Percentiles rank a stretch among this genome's conserved stretches.
These are phyloP conservation scores for Berkeleyomyces basicola DNA, from an alignment of 2,329 filamentous ascomycete genomes.

Conservation along the genomic window DNA sequence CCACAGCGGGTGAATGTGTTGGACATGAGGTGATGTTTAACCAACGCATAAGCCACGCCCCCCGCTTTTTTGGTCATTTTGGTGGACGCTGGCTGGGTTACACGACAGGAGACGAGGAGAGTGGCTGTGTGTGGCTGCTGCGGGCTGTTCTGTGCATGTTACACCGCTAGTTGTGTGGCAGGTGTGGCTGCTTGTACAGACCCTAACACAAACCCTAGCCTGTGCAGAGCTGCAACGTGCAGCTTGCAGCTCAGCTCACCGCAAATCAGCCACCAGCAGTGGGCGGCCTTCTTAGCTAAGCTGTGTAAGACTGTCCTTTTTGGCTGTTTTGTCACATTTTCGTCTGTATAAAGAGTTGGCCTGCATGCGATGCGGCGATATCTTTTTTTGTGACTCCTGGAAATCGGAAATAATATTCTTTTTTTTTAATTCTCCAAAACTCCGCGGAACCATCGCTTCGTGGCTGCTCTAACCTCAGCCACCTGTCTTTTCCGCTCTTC, in stretches of 20 bases:
- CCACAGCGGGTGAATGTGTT: background rate
- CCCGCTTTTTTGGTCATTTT: background rate
- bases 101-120: background rate
- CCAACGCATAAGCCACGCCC: background rate
- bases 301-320: background rate
- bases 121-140: background rate
- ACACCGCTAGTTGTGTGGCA: background rate
- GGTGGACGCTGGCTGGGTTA: background rate
- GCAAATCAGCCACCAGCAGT: background rate
- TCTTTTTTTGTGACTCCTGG: background rate
- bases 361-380: background rate
- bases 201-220: background rate
- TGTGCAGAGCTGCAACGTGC: background rate
- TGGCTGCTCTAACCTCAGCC: background rate
- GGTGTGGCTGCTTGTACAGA: background rate
- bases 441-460: background rate
- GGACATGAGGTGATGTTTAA: background rate
- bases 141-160: background rate
- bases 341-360: background rate
- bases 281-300: background rate
- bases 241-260: background rate
- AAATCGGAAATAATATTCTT: background rate
- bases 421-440: background rate
- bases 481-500: background rate
- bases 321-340: constrained; percentile 3